Base-by-base conservation (phyloP, 176 grass and related monocot species). In the Tuctoria greenei region DNA sequence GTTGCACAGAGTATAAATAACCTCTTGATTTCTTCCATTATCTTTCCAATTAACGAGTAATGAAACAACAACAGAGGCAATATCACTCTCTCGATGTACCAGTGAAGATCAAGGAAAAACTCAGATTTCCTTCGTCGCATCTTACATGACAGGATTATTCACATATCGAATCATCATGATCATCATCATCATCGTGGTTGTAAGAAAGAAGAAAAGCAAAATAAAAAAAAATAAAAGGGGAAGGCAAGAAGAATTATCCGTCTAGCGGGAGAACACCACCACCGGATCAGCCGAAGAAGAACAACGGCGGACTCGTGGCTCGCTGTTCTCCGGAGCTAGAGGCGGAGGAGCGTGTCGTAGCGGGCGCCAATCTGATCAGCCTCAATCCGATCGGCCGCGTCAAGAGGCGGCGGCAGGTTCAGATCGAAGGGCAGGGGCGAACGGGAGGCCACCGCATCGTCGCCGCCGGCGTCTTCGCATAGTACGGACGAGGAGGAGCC, bases 401-500 rank as follows among this genome's bases (percentile, higher is more conserved):
- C 91, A 15, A 63, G 58, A 16, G 86, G 90, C 13, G 90, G 83
- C 52, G 84, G 91, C 45, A 93, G 66, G 87, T 93, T 93, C 81
- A 93, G 84, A 88, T 93, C 91, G 81, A 90, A 93, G 9, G 81
- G 87, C 74, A 83, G 82, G 15, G 84, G 85, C 49, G 81, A n/a
- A 47, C 58, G 76, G 34, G 86, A 88, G 27, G 76, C 86, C 0
- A 47, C 81, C 6, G 64, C 87, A 64, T 81, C 73, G 43, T 87
- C 90, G 49, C 31, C 52, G 20, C 17, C 60, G 25, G 23, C 67
- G 42, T 66, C 84, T 6, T 85, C 91, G 76, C 76, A 93, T 44
- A 93, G 72, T 39, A 90, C 91, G 49, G 87, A 93, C 40, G 87
- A 89, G 0, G 91, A 93, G 18, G 91, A 93, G 37, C 87, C 91